Evolutionary conservation across 169 alveolate species (phyloP), one percentile per base, ranked within the genome.

Genomic region (Babesia microti): DNA sequence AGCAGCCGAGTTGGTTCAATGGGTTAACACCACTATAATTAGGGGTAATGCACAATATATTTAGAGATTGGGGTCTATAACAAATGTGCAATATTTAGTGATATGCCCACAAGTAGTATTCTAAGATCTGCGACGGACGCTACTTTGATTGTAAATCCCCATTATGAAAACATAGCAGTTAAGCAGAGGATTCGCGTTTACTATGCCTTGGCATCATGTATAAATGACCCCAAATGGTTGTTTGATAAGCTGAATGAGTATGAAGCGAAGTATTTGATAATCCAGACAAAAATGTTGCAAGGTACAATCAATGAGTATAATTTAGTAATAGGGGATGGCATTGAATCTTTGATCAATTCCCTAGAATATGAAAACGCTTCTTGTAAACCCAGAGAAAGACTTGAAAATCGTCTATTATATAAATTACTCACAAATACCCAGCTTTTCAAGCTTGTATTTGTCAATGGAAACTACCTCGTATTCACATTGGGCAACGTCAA

Each of bases 91-190:
- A 45, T 57, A 7, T 35, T 57, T 19, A 26, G 56, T 0, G 70
- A 57, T 19, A 57, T 57, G 70, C 70, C 70, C 1, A 57, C 70
- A 15, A 46, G 61, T n/a, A 57, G 63, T 32, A 47, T 47, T 2
- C 21, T 57, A 21, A 23, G 70, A 2, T 35, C 39, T 7, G 41
- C 51, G 27, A 51, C 70, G 1, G 1, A 22, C 21, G 24, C 23
- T 2, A 36, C 46, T 7, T 26, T 47, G 0, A 60, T 57, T 9
- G n/a, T 57, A 1, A 57, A 57, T 21, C 70, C 70, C n/a, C 70
- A 57, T 17, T 57, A n/a, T 29, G 70, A 57, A 42, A 22, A 49
- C 53, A 17, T 28, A 23, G 40, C 51, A 17, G 51, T 57, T 6
- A 15, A 60, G n/a, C 41, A 44, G n/a, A 57, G n/a, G 18, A 57